These are phyloP conservation scores for Rubia peregrina DNA, from an alignment of 305 asterid species.

Conservation along the genomic window DNA sequence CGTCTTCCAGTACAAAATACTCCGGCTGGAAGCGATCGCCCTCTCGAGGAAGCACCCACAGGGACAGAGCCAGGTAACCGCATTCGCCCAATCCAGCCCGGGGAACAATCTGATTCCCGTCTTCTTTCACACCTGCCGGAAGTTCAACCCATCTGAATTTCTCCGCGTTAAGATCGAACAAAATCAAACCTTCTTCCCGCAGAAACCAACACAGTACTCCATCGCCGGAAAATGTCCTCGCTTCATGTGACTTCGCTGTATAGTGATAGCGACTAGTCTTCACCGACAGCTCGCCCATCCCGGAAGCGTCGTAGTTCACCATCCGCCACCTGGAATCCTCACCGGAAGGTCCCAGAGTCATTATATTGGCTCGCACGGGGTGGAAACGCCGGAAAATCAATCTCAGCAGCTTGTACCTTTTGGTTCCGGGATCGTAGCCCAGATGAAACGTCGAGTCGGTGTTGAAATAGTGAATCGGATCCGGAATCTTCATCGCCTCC, in stretches of 20 bases:
- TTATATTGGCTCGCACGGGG: not conserved
- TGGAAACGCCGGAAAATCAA: not conserved
- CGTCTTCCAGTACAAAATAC: not conserved
- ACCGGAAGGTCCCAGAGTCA: not conserved
- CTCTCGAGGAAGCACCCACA: not conserved
- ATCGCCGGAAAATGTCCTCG: not conserved
- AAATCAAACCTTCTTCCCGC: not conserved
- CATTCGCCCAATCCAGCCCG: not conserved
- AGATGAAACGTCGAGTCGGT: not conserved
- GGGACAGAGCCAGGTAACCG: not conserved
- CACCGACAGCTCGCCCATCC: not conserved
- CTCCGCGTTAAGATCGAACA: not conserved
- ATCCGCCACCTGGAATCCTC: not conserved
- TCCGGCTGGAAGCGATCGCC: not conserved
- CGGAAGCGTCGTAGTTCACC: not conserved
- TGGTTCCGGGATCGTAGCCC: not conserved
- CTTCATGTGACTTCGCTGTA: not conserved
- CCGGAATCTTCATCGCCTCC: not conserved
- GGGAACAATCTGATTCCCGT: not conserved
- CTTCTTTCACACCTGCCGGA: not conserved
- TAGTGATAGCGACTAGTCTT: not conserved
- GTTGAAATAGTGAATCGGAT: not conserved
- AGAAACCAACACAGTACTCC: not conserved
- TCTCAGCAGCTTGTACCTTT: not conserved
- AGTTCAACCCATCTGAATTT: not conserved